Evolutionary conservation across 805 yeast species (phyloP), one percentile per base, ranked within the genome.

Genomic region (Monosporozyma solicola): DNA sequence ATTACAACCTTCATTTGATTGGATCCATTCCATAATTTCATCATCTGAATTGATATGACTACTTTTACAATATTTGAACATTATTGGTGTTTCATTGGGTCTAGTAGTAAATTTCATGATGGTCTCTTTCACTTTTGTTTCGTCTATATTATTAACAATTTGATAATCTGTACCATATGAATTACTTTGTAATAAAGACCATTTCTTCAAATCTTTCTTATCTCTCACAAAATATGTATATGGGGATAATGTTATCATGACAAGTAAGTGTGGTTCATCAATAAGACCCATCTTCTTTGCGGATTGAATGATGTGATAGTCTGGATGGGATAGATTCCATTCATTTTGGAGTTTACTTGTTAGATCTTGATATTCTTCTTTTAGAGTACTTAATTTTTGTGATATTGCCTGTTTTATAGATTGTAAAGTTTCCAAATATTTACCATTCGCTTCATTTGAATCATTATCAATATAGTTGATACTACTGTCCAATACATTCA

Each of bases 241-340:
- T 5, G 71, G 69, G 2, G 70, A 65, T n/a, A 66, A 45, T 5
- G 59, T 60, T 3, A 64, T 66, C 57, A 60, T 56, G 1, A 59
- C 50, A 16, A 67, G 56, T 2, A 59, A 10, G 51, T 64, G 62
- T 1, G 69, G 66, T 16, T 57, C 58, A 33, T 65, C 65, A 22
- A 66, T 58, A n/a, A 65, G 54, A 0, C 61, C 60, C 41, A 63
- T n/a, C 11, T 52, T 49, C 41, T 59, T 61, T 0, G 69, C 70
- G 7, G 57, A 56, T 11, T 59, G 52, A 24, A 64, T 59, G 5
- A 66, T 57, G 16, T 57, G 53, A 13, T 52, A 37, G 32, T 67
- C 67, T 8, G 70, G 70, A 37, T 59, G 57, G 1, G 67, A 57
- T 15, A 67, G 35, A 45, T 66, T 64, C 64, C 63, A 64, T 44